Evolutionary conservation across 192 early-diverging fungal species (phyloP), one percentile per base, ranked within the genome.

Genomic region (Spizellomyces sp.): DNA sequence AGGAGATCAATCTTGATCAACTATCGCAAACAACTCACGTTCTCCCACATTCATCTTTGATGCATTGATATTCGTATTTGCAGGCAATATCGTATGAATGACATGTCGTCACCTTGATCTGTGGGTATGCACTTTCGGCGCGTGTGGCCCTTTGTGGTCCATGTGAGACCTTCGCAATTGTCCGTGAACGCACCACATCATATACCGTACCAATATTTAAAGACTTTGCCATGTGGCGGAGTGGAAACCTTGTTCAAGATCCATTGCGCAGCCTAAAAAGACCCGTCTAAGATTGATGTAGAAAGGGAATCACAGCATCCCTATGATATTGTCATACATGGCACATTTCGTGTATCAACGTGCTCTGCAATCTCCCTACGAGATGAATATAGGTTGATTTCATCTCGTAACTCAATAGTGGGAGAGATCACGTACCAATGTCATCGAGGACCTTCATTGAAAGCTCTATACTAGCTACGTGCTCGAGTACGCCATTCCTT

Each of bases 291-390:
- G 50, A 12, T n/a, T 54, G 4, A 52, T 52, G n/a, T n/a, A 36
- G 27, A 36, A 36, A 36, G 27, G 1, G 27, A 36, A 4, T 54
- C 50, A n/a, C 50, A 4, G 14, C 12, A 54, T 54, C 14, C 50
- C 4, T 19, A 4, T n/a, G 17, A 54, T 4, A 36, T 54, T 19
- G 50, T 12, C 50, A 19, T 54, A 54, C 68, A 64, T 81, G 80
- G 52, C 80, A 81, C 61, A 81, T 55, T 52, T 81, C 80, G 45
- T 81, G 80, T 17, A 75, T 55, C 50, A 81, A 63, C 17, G 80
- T 81, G 19, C n/a, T 73, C 8, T 68, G 66, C 15, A 80, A 63
- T 48, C 73, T 78, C 4, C 21, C 75, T 77, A 45, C 72, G 42
- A 14, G 27, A 67, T 67, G 50, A 54, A 54, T 4, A 54, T 54